Evolutionary conservation across 2,329 filamentous ascomycete genomes (phyloP).

Genomic region (Aureobasidium lini): DNA sequence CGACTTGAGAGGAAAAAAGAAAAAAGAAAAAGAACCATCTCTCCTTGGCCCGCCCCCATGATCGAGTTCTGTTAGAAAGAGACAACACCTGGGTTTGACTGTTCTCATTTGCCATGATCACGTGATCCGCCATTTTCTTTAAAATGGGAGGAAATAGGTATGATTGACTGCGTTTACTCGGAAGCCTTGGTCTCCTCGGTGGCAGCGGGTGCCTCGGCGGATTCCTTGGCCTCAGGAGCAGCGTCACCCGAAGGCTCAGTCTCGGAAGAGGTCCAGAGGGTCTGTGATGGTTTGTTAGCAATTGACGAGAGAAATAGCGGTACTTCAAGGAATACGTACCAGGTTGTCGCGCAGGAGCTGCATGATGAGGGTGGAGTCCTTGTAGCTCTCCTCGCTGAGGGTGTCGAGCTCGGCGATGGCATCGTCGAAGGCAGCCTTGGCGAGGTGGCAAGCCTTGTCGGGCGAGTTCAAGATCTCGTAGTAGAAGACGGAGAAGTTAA

Average conservation of each 20-base stretch:
- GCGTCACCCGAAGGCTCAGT: conserved; percentile 65
- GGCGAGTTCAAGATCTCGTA: conserved; percentile 99
- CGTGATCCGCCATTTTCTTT: conserved; percentile 12
- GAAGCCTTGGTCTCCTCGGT: conserved; percentile 42
- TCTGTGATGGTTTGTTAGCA: conserved; percentile 48
- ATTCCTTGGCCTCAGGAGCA: conserved; percentile 41
- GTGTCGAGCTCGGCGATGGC: conserved; percentile 97
- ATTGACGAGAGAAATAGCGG: not conserved
- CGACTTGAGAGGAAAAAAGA: conserved; percentile 2
- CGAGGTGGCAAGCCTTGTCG: conserved; percentile 95
- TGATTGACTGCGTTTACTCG: conserved; percentile 26
- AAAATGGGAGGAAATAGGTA: conserved; percentile 6
- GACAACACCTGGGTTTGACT: conserved; percentile 13
- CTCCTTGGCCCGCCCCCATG: conserved; percentile 12
- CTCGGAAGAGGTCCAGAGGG: conserved; percentile 98
- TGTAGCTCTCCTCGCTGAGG: conserved; percentile 97
- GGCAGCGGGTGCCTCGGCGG: conserved; percentile 49
- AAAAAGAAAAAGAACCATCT: conserved; percentile 13
- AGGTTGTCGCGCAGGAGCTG: conserved; percentile 96
- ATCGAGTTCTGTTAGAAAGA: conserved; percentile 12
- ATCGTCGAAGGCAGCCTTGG: conserved; percentile 93
- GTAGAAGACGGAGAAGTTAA: conserved; percentile 99
- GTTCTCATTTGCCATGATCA: conserved; percentile 14
- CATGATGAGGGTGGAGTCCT: conserved; percentile 98
- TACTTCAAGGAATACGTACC: conserved; percentile 41